Evolutionary conservation across 208 protist species (phyloP).

Genomic region (Leishmania tropica): DNA sequence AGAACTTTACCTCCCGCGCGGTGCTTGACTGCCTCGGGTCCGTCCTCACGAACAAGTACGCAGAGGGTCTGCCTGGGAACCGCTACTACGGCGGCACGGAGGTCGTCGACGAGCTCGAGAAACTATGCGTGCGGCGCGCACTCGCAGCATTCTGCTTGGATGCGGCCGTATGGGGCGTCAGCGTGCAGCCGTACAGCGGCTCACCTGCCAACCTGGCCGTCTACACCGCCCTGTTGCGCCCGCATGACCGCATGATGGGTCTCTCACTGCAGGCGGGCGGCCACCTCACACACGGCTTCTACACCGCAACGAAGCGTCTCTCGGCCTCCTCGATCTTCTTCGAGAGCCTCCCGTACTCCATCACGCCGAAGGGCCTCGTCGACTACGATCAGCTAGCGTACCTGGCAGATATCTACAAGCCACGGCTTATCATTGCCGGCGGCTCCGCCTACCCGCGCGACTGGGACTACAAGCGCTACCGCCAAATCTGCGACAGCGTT

Average conservation of each 20-base stretch:
- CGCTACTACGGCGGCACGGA: conserved; percentile 99
- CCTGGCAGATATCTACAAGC: conserved; percentile 93
- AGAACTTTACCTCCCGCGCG: conserved; percentile 99
- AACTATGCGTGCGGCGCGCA: conserved; percentile 92
- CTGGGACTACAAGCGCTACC: conserved; percentile 96
- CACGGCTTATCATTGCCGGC: conserved; percentile 96
- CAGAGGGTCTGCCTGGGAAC: conserved; percentile 96
- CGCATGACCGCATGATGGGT: conserved; percentile 99
- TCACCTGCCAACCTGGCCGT: conserved; percentile 98
- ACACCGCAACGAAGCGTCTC: conserved; percentile 96
- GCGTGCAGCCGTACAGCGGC: conserved; percentile 99
- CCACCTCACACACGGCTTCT: conserved; percentile 98
- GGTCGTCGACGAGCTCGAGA: conserved; percentile 97
- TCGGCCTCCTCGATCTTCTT: conserved; percentile 98
- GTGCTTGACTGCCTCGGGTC: conserved; percentile 98
- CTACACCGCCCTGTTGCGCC: conserved; percentile 96
- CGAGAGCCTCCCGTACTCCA: conserved; percentile 97
- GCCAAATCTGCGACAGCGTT: conserved; percentile 86
- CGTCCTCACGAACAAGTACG: conserved; percentile 99
- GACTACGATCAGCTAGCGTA: conserved; percentile 96
- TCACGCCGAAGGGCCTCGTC: conserved; percentile 93
- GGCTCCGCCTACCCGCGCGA: conserved; percentile 98
- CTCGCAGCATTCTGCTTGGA: conserved; percentile 95
- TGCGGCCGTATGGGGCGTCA: conserved; percentile 97
- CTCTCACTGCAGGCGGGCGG: conserved; percentile 89